Evolutionary conservation across 306 rosid species (phyloP), one percentile per base, ranked within the genome.

Genomic region (Vicia villosa): DNA sequence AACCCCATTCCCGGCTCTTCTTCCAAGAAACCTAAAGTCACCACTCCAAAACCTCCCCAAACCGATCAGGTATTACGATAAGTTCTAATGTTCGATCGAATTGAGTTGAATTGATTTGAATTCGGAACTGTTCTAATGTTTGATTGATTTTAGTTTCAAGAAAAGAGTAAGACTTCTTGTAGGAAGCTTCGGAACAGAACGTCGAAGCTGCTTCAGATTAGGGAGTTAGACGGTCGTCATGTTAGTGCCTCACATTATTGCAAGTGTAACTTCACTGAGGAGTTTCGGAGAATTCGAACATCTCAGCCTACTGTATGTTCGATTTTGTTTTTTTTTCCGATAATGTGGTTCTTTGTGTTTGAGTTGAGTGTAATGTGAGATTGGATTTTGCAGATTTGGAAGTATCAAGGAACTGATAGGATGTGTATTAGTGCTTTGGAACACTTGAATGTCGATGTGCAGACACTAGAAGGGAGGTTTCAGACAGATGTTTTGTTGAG

Each of bases 221-320:
- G 96, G 83, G 97, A 90, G 86, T 74, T 94, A 72, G 81, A 59
- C 75, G 96, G 98, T 78, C 77, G 75, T 63, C 76, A 68, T 71
- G 62, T 77, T 58, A 79, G 81, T 77, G 75, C 82, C 8, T 82
- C 86, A 62, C 74, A 40, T 55, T 69, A 28, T 80, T 71, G 81
- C 58, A 90, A 81, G 68, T 66, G 82, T 51, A 85, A 70, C 81
- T 86, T 94, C 83, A 74, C 64, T 16, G 96, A 88, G 76, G 91
- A 90, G 67, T 78, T 81, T 50, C 82, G 62, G 69, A 94, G 84
- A 73, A 77, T 83, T 2, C 89, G 75, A 72, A 90, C 83, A 61
- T 81, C 91, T 68, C 83, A 74, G 47, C 98, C 96, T 46, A 75
- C 68, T 40, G 98, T 90, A 77, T 56, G 85, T 57, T 70, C 10